Evolutionary conservation across 2,329 filamentous ascomycete species (phyloP).

Genomic region (Beauveria asiatica): DNA sequence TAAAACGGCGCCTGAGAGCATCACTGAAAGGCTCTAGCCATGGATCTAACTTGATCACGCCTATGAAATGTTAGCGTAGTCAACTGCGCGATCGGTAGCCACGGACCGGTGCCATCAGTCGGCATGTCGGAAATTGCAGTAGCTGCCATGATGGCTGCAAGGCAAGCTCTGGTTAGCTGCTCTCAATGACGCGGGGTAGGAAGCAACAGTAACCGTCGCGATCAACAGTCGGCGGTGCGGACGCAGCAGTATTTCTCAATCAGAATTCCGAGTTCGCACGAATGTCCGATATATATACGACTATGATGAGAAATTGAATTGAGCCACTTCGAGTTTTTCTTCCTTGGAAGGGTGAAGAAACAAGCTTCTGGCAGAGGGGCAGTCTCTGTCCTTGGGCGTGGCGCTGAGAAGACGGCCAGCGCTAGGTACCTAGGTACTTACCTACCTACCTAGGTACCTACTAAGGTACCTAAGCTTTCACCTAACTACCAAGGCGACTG

Average conservation of each 20-base stretch:
- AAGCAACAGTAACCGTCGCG: background rate
- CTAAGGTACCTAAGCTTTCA: no score
- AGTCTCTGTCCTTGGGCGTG: background rate
- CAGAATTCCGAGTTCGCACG: background rate
- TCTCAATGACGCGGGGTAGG: slow-evolving; percentile 8
- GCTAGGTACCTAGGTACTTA: background rate
- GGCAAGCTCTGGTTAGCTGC: background rate
- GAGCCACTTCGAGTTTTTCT: background rate
- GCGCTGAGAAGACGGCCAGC: slow-evolving; percentile 2
- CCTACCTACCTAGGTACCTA: background rate
- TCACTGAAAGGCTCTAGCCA: slow-evolving; percentile 82
- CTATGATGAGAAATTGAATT: background rate
- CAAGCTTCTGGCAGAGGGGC: slow-evolving; percentile 4
- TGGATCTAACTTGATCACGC: slow-evolving; percentile 79
- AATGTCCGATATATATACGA: background rate
- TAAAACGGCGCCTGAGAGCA: slow-evolving; percentile 65
- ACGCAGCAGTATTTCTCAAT: background rate
- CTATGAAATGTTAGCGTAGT: slow-evolving; percentile 35
- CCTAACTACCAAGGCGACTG: background rate
- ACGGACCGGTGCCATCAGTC: slow-evolving; percentile 64
- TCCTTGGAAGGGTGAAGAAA: slow-evolving; percentile 1
- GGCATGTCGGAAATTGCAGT: slow-evolving; percentile 40
- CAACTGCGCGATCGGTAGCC: background rate
- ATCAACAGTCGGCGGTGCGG: background rate
- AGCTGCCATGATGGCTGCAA: slow-evolving; percentile 13